These are phyloP conservation scores for Piromyces finnis DNA, from an alignment of 192 early-diverging fungal species.

Conservation along the genomic window DNA sequence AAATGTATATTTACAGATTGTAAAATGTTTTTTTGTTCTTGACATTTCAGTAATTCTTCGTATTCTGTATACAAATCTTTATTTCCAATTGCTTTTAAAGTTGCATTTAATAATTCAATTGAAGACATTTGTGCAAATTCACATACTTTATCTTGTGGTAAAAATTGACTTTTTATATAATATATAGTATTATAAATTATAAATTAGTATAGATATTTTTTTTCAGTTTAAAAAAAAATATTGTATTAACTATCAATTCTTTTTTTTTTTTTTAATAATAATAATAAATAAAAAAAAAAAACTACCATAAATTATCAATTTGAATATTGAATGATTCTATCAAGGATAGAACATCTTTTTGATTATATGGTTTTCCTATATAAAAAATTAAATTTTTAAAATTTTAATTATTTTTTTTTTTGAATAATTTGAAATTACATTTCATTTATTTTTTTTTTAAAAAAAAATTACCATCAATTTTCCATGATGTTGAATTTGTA, in stretches of 20 bases:
- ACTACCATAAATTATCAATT: conserved; percentile 85
- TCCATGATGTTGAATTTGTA: conserved; percentile 55
- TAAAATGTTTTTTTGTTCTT: neutral
- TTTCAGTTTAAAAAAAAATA: neutral
- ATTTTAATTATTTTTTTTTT: too few species aligned
- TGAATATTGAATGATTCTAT: conserved; percentile 60
- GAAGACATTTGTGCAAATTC: conserved; percentile 55
- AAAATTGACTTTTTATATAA: conserved; percentile 73
- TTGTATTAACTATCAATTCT: neutral
- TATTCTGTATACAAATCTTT: conserved; percentile 16
- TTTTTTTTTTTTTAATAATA: neutral
- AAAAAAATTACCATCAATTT: conserved; percentile 46
- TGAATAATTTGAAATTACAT: neutral
- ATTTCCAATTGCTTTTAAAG: conserved; percentile 23
- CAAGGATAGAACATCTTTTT: conserved; percentile 43
- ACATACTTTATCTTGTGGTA: conserved; percentile 87
- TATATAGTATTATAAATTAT: too few species aligned
- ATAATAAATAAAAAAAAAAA: neutral
- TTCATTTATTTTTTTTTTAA: neutral
- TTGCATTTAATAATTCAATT: neutral
- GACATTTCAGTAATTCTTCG: neutral
- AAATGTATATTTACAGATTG: neutral
- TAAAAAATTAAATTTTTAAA: too few species aligned
- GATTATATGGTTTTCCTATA: conserved; percentile 30
- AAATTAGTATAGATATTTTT: too few species aligned